Evolutionary conservation across 208 protist genomes (phyloP).

Genomic region (Trypanosoma boissoni): DNA sequence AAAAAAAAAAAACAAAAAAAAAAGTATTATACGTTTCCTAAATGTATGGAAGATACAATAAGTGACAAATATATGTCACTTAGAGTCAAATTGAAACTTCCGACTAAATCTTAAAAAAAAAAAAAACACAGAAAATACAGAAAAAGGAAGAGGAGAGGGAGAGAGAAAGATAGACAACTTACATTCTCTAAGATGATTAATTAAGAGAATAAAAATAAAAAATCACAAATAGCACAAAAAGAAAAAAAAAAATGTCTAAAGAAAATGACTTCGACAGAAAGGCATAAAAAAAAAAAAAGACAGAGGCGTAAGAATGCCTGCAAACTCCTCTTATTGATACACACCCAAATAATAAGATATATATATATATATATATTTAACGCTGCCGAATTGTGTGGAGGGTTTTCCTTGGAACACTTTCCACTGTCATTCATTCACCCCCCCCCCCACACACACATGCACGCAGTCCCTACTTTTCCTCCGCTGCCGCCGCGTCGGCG

Average conservation of each 20-base stretch:
- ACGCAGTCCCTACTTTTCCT: not conserved
- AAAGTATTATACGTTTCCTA: too few relatives aligned
- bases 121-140: too few relatives aligned
- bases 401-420: too few relatives aligned
- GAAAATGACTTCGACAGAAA: slow-evolving; percentile 3
- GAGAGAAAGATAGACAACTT: too few relatives aligned
- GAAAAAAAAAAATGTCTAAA: not conserved
- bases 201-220: too few relatives aligned
- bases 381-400: too few relatives aligned
- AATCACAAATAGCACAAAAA: not conserved
- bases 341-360: not conserved
- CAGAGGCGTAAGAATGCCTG: not conserved
- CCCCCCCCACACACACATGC: not conserved
- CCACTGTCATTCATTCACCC: not conserved
- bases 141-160: too few relatives aligned
- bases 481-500: slow-evolving; percentile 31
- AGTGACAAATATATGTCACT: too few relatives aligned
- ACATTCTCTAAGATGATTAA: too few relatives aligned
- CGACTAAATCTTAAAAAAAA: too few relatives aligned
- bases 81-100: too few relatives aligned
- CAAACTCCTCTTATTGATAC: slow-evolving; percentile 1
- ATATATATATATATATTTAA: slow-evolving; percentile 2
- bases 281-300: slow-evolving; percentile 4
- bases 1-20: not conserved
- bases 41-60: too few relatives aligned